A percentile compares a stretch with the other conserved stretches of the same genome.
These are phyloP conservation scores for Asterophora lycoperdoides DNA, from an alignment of 768 basidiomycete genomes.

Conservation along the genomic window DNA sequence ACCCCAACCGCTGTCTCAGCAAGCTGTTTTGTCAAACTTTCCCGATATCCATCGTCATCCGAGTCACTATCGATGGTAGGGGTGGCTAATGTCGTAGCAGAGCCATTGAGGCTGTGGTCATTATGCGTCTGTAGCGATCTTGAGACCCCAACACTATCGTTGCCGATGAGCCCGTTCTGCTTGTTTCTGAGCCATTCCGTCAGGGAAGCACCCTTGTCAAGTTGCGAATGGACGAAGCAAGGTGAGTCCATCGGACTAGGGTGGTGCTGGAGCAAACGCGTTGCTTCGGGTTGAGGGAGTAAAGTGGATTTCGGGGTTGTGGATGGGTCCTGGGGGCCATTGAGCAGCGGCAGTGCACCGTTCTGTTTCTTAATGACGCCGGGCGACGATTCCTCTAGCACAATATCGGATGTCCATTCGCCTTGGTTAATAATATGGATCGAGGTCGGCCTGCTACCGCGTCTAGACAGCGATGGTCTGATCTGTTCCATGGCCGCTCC, in stretches of 20 bases:
- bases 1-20: conserved; percentile 98
- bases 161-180: conserved; percentile 31
- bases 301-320: conserved; percentile 18
- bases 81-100: conserved; percentile 20
- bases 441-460: conserved; percentile 40
- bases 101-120: conserved; percentile 7
- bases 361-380: conserved; percentile 21
- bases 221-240: conserved; percentile 90
- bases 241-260: conserved; percentile 56
- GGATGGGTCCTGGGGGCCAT: conserved; percentile 18
- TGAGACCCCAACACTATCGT: conserved; percentile 44
- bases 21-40: conserved; percentile 84
- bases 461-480: conserved; percentile 38
- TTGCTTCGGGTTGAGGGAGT: conserved; percentile 12
- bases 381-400: conserved; percentile 37
- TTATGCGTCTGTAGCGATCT: conserved; percentile 39
- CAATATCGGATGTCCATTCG: conserved; percentile 41
- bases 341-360: conserved; percentile 14
- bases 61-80: conserved; percentile 33
- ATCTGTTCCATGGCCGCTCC: conserved; percentile 21
- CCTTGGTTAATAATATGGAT: conserved; percentile 36
- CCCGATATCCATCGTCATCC: conserved; percentile 66
- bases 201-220: conserved; percentile 77
- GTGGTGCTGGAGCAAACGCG: conserved; percentile 12
- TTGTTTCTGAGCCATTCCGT: conserved; percentile 65